Percentiles rank a stretch among this genome's conserved stretches.
phyloP scores from a whole-genome alignment of 2,329 filamentous ascomycete species.

The Didymella segeticola region DNA sequence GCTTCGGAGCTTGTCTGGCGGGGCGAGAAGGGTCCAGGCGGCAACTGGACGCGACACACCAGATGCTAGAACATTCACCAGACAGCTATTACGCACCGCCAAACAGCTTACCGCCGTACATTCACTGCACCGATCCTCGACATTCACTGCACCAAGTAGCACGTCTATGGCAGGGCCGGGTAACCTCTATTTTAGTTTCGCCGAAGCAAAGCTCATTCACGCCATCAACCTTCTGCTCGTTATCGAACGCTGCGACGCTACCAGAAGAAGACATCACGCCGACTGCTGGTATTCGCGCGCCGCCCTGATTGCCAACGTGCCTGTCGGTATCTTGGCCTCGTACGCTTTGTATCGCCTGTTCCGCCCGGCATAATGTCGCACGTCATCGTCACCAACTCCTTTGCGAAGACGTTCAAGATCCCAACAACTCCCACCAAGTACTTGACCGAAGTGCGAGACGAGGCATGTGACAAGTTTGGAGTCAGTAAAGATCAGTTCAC shows the following conservation, averaged over 20 bases:
- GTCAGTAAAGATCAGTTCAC: slow-evolving; percentile 75
- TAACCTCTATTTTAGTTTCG: slow-evolving; percentile 39
- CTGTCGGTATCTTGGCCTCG: slow-evolving; percentile 32
- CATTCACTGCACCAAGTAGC: not conserved
- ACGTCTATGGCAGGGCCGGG: slow-evolving; percentile 40
- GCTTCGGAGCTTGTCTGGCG: not conserved
- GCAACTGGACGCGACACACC: not conserved
- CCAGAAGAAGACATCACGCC: slow-evolving; percentile 32
- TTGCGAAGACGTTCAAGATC: slow-evolving; percentile 77
- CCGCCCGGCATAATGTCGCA: slow-evolving; percentile 75
- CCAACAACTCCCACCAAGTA: slow-evolving; percentile 84
- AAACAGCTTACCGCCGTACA: not conserved
- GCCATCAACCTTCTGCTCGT: slow-evolving; percentile 39
- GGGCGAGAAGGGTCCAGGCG: slow-evolving; percentile 7
- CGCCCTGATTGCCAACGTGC: slow-evolving; percentile 35
- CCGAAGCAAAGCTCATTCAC: slow-evolving; percentile 45
- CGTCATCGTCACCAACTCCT: slow-evolving; percentile 84
- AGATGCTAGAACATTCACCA: slow-evolving; percentile 19
- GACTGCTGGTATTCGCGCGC: slow-evolving; percentile 38
- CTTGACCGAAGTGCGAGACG: slow-evolving; percentile 82
- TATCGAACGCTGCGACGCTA: slow-evolving; percentile 37
- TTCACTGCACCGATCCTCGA: not conserved
- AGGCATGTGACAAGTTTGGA: slow-evolving; percentile 85
- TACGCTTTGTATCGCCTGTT: slow-evolving; percentile 37
- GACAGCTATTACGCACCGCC: not conserved